phyloP scores from a whole-genome alignment of 805 yeast species.

The Metschnikowia kunwiensis region DNA sequence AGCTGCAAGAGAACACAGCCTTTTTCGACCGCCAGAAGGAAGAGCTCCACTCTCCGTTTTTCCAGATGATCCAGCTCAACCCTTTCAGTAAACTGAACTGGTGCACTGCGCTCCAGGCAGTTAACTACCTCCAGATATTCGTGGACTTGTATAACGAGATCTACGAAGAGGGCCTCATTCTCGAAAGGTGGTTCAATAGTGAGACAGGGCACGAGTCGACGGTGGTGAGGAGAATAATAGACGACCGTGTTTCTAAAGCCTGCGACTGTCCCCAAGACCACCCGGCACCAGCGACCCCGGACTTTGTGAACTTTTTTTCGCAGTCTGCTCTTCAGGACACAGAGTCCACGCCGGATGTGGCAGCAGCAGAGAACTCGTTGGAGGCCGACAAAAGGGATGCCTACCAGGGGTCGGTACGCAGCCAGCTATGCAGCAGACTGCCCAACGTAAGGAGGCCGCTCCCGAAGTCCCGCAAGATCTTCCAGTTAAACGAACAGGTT shows the following conservation, averaged over 20 bases:
- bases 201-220: conserved; percentile 13
- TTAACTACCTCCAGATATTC: conserved; percentile 17
- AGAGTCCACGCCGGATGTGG: conserved; percentile 2
- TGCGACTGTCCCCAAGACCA: conserved; percentile 9
- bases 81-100: conserved; percentile 11
- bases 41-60: conserved; percentile 11
- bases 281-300: conserved; percentile 12
- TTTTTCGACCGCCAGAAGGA: conserved; percentile 12
- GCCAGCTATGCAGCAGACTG: conserved; percentile 5
- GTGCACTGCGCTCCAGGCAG: conserved; percentile 17
- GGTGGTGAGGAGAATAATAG: conserved; percentile 8
- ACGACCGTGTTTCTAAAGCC: conserved; percentile 4
- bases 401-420: not conserved
- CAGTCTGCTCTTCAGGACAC: not conserved
- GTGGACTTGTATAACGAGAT: conserved; percentile 17
- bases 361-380: not conserved
- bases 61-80: conserved; percentile 9
- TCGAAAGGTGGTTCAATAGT: conserved; percentile 10
- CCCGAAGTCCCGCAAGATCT: conserved; percentile 10
- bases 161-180: conserved; percentile 13
- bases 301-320: conserved; percentile 15
- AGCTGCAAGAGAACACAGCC: conserved; percentile 6
- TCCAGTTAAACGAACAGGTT: conserved; percentile 15
- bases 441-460: conserved; percentile 7
- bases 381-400: not conserved